These are phyloP conservation scores for Phytopythium ostracodes DNA, from an alignment of 352 stramenopile species.

Conservation along the genomic window DNA sequence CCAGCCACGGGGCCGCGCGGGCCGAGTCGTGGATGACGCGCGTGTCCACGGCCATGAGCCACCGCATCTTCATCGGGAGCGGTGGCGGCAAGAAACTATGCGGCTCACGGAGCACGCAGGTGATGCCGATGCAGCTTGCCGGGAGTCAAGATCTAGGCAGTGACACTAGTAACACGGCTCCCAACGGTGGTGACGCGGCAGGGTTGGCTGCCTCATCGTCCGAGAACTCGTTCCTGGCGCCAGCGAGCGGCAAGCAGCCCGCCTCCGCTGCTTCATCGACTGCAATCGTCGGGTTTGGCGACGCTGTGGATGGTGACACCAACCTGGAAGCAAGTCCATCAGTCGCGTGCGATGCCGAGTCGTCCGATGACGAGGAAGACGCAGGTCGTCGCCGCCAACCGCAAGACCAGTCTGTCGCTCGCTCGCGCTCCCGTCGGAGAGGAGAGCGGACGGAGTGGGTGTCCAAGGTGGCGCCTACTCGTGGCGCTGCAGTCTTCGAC, in stretches of 20 bases:
- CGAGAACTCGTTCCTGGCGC: conserved; percentile 15
- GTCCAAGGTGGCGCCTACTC: conserved; percentile 18
- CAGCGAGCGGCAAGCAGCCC: neutral
- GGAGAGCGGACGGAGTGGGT: neutral
- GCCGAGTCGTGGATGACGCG: conserved; percentile 69
- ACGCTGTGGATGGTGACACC: conserved; percentile 5
- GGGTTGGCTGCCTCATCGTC: conserved; percentile 24
- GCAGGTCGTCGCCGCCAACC: neutral
- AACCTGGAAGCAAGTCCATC: conserved; percentile 21
- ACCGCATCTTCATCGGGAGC: conserved; percentile 45
- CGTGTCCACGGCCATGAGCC: conserved; percentile 56
- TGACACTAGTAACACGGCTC: neutral
- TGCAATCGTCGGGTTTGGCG: neutral
- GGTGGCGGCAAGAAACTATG: conserved; percentile 27
- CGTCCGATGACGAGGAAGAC: conserved; percentile 14
- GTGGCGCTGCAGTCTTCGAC: conserved; percentile 2
- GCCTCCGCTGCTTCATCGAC: neutral
- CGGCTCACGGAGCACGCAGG: conserved; percentile 53
- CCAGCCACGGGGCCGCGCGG: conserved; percentile 15
- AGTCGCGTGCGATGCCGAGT: conserved; percentile 30
- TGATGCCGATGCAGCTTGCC: conserved; percentile 35
- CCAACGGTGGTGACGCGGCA: neutral
- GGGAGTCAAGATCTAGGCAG: neutral
- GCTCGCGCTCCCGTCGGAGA: neutral
- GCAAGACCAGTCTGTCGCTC: neutral